Evolutionary conservation across 164 flowering plant genomes (phyloP).

Genomic region (Chimonanthus salicifolius): DNA sequence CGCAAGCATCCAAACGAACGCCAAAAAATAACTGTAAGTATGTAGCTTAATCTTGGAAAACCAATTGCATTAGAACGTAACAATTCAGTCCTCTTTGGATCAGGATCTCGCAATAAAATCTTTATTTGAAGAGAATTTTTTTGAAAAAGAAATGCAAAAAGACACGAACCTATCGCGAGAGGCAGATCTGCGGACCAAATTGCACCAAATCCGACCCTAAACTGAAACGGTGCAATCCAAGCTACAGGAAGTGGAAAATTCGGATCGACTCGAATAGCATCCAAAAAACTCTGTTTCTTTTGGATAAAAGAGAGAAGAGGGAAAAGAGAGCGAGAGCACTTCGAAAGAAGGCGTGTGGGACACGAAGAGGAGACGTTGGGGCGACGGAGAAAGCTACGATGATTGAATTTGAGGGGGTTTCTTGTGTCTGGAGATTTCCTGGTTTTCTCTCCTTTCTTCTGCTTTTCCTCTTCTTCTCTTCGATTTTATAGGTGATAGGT

Average conservation of each 20-base stretch:
- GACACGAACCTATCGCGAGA: slow-evolving; percentile 2
- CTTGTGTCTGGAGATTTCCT: not conserved
- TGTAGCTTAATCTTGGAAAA: not conserved
- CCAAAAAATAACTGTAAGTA: too few species aligned
- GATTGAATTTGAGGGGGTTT: not conserved
- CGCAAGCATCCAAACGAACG: too few species aligned
- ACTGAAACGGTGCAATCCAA: not conserved
- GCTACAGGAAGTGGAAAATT: not conserved
- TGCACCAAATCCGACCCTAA: slow-evolving; percentile 2
- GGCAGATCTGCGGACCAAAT: not conserved
- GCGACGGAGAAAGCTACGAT: not conserved
- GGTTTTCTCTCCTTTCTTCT: not conserved
- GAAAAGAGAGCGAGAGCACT: not conserved
- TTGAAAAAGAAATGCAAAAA: not conserved
- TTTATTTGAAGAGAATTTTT: too few species aligned
- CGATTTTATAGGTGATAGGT: too few species aligned
- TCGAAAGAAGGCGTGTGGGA: slow-evolving; percentile 11
- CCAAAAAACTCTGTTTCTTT: not conserved
- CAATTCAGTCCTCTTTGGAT: not conserved
- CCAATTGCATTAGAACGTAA: not conserved
- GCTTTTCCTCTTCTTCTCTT: too few species aligned
- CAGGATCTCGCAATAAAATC: not conserved
- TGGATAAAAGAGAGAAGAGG: not conserved
- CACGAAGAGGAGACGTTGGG: slow-evolving; percentile 16
- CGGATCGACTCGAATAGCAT: not conserved